Base-by-base conservation (phyloP, 2,329 filamentous ascomycete genomes). In the Diaporthe caulivora region DNA sequence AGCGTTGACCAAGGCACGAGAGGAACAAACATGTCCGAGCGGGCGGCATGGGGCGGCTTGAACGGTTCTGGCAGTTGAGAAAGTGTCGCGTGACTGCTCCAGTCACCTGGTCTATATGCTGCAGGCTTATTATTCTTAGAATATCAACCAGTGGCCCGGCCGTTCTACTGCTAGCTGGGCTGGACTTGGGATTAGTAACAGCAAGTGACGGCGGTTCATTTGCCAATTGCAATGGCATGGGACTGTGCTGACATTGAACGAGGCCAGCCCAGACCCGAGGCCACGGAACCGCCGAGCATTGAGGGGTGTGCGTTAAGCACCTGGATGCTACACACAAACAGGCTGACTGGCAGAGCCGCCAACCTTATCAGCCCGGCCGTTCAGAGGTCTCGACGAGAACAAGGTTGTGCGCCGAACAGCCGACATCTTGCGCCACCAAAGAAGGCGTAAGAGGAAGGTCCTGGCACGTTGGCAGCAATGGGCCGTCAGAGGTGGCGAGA, bases 1-100 rank as follows among this genome's bases (percentile, higher is more conserved):
- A 31, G 44, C 62, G 13, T 65, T 37, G 44, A 26, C 26, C 42
- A 49, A 34, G 58, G 42, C 58, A 47, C 24, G 10, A 37, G n/a
- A 34, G 21, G 21, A 34, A 49, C 18, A 24, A 34, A 42, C 18
- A 15, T 34, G 60, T 64, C 60, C 60, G 26, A 64, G 60, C 60
- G 60, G 60, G 60, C 60, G 60, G 60, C 60, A 49, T 64, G 5
- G 26, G 49, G 42, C 60, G 60, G 42, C 60, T 65, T 65, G 60
- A 65, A 65, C 60, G 26, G 42, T 62, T 29, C 17, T 62, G 58
- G 26, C 15, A 47, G 58, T 62, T 29, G n/a, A n/a, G 58, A 24
- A 47, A 49, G 60, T 34, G 62, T 51, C 62, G 62, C 62, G 44
- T 65, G 62, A 65, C 62, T 37, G 2, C 21, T 51, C 26, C 34